These are phyloP conservation scores for Diplodia corticola DNA, from an alignment of 2,329 filamentous ascomycete genomes.

Conservation along the genomic window DNA sequence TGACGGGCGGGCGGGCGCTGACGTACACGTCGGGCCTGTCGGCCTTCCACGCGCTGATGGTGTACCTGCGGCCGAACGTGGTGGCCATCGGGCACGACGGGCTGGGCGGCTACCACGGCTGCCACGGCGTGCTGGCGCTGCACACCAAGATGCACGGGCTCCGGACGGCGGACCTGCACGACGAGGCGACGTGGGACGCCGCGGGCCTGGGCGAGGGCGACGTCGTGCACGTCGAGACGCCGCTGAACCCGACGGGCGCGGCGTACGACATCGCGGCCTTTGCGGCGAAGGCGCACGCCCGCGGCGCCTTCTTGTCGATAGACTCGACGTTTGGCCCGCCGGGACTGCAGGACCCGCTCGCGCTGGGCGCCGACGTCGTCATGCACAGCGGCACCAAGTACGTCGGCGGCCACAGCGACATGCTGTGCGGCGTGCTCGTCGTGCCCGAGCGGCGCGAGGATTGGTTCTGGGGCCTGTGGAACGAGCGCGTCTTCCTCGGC, in stretches of 20 bases:
- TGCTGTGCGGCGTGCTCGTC: conserved; percentile 83
- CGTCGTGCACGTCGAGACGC: conserved; percentile 88
- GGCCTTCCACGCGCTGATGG: conserved; percentile 83
- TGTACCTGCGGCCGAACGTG: conserved; percentile 78
- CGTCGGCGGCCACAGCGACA: conserved; percentile 89
- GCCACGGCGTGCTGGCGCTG: conserved; percentile 78
- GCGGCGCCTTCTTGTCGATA: conserved; percentile 76
- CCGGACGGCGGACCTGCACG: conserved; percentile 65
- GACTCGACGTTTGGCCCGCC: conserved; percentile 94
- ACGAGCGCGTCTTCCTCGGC: conserved; percentile 76
- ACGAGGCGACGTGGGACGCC: conserved; percentile 58
- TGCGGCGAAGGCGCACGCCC: conserved; percentile 68
- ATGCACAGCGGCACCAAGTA: conserved; percentile 98
- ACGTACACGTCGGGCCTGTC: conserved; percentile 84
- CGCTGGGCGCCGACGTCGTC: conserved; percentile 76
- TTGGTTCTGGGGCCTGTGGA: conserved; percentile 53
- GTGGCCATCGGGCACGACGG: conserved; percentile 63
- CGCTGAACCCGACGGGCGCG: conserved; percentile 85
- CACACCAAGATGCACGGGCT: conserved; percentile 75
- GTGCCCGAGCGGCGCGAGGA: conserved; percentile 44
- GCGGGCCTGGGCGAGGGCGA: conserved; percentile 73
- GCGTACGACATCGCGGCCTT: conserved; percentile 72
- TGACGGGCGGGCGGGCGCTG: conserved; percentile 65
- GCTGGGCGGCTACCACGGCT: conserved; percentile 86
- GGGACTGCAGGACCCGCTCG: conserved; percentile 82